Evolutionary conservation across 176 grass and related monocot genomes (phyloP), one percentile per base, ranked within the genome.

Genomic region (Rhynchospora tenuis): DNA sequence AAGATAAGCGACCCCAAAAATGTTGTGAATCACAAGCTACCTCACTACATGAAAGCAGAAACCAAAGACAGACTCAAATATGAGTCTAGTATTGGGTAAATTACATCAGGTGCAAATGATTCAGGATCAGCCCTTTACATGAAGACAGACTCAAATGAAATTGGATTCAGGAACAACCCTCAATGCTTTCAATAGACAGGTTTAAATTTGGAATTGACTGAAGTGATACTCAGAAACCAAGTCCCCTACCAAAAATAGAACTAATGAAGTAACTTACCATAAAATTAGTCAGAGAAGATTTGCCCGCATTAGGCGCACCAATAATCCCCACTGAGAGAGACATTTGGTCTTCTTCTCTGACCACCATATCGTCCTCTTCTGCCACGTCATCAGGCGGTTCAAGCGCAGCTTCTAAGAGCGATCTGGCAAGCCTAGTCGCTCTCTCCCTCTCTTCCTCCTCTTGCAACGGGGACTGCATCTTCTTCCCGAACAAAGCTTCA

Each of bases 221-320:
- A 43, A 66, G 6, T 84, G 9, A 9, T 9, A 63, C 31, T 29
- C n/a, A 82, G 79, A 60, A 26, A 60, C 10, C 1, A 33, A 75
- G 10, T 75, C 5, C 9, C 42, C n/a, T 0, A 48, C 14, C 42
- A 75, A 50, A 58, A 59, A 28, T 19, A 58, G 56, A 75, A 48
- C n/a, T 38, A 2, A 3, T 38, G 33, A 38, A 38, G 3, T 4
- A 38, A 38, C 1, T 84, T 91, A 97, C 92, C 87, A 88, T 92
- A 61, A 90, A 89, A 86, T 97, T 94, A 31, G 95, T 97, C 44
- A 97, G 86, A 59, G 90, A 92, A 2, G 92, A 94, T 67, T 97
- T 97, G 61, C 95, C 95, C 42, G 95, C 95, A 85, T 97, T 97
- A 54, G 95, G 95, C 19, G 92, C 95, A 14, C 95, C 92, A 55